Evolutionary conservation across 495 filamentous ascomycete species (phyloP).

Genomic region (Pseudevernia furfuracea): DNA sequence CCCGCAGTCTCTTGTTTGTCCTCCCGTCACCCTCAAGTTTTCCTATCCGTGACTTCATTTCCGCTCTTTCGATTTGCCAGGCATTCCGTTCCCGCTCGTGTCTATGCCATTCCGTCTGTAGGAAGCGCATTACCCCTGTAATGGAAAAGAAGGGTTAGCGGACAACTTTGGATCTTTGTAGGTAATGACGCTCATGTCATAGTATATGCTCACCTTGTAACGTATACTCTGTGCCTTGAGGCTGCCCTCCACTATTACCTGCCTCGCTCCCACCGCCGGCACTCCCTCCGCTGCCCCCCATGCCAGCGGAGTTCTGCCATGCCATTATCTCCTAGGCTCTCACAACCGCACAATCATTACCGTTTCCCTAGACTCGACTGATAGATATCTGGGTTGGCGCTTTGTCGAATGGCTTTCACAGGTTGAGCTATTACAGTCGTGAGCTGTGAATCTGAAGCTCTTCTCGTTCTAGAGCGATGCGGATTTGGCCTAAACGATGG

Average conservation of each 20-base stretch:
- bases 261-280: conserved; percentile 47
- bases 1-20: conserved; percentile 76
- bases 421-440: not conserved
- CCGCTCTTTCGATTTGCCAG: conserved; percentile 97
- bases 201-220: conserved; percentile 64
- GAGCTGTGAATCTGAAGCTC: conserved; percentile 1
- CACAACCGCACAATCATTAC: conserved; percentile 13
- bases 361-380: not conserved
- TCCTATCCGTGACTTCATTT: conserved; percentile 99
- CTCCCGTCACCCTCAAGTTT: conserved; percentile 82
- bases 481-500: not conserved
- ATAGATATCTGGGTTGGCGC: not conserved
- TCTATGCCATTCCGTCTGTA: conserved; percentile 98
- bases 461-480: not conserved
- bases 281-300: conserved; percentile 58
- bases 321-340: conserved; percentile 38
- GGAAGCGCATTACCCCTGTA: conserved; percentile 95
- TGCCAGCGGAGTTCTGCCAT: conserved; percentile 56
- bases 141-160: conserved; percentile 8
- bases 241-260: conserved; percentile 49
- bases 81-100: conserved; percentile 96
- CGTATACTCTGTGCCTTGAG: conserved; percentile 92
- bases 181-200: not conserved
- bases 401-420: not conserved
- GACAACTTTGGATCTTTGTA: not conserved